phyloP scores from a whole-genome alignment of 192 early-diverging fungal species.

The Pilaira anomala region DNA sequence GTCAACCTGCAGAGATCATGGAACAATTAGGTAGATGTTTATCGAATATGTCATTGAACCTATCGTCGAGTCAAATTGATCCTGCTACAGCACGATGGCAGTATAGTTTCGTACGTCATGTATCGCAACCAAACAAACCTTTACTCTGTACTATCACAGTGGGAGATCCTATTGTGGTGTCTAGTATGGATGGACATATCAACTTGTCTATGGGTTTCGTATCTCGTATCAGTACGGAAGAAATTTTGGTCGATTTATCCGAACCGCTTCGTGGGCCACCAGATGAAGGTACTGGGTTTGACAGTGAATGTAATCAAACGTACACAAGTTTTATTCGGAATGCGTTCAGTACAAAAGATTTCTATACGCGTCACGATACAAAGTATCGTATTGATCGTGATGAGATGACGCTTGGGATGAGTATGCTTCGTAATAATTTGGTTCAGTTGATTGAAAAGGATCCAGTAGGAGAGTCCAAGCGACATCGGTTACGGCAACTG shows the following conservation, averaged over 20 bases:
- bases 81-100: background rate
- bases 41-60: background rate
- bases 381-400: conserved; percentile 83
- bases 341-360: conserved; percentile 36
- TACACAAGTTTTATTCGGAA: conserved; percentile 37
- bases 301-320: conserved; percentile 55
- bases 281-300: conserved; percentile 48
- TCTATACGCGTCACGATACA: background rate
- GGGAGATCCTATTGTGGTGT: conserved; percentile 82
- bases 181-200: conserved; percentile 67
- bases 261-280: conserved; percentile 16
- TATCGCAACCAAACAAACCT: conserved; percentile 16
- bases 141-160: conserved; percentile 51
- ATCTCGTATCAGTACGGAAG: conserved; percentile 43
- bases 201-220: conserved; percentile 79
- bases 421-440: conserved; percentile 70
- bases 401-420: conserved; percentile 67
- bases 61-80: background rate
- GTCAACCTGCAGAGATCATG: conserved; percentile 34
- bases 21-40: conserved; percentile 37
- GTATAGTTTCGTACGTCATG: conserved; percentile 10
- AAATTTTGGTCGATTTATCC: conserved; percentile 5
- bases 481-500: conserved; percentile 48
- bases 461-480: conserved; percentile 46
- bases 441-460: conserved; percentile 53